Conservation (phyloP, 1,139 yeast species). For the Yamadazyma diddensiae region DNA sequence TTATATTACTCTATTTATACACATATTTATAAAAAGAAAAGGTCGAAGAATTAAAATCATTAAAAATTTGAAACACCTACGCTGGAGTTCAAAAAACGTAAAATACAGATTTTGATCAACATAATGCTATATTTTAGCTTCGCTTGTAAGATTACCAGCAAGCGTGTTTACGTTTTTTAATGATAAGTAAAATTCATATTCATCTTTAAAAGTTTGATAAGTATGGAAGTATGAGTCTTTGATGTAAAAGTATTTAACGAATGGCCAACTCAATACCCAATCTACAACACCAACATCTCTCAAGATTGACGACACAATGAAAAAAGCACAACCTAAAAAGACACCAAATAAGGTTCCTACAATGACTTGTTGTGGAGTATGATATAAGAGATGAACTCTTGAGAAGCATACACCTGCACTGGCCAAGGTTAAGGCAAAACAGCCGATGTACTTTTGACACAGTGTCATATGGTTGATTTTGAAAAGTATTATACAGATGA, state of each 20-base stretch:
- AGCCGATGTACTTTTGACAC: slow-evolving; percentile 22
- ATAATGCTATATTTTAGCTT: slow-evolving; percentile 4
- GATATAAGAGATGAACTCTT: slow-evolving; percentile 77
- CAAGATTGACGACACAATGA: slow-evolving; percentile 45
- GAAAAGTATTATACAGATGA: slow-evolving; percentile 39
- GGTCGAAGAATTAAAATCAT: neutral
- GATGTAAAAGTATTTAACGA: slow-evolving; percentile 44
- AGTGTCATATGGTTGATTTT: slow-evolving; percentile 23
- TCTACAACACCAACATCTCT: slow-evolving; percentile 63
- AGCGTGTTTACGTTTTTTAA: slow-evolving; percentile 10
- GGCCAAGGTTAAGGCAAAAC: slow-evolving; percentile 21
- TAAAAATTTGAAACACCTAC: too few relatives aligned
- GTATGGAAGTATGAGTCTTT: slow-evolving; percentile 56
- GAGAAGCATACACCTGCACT: slow-evolving; percentile 63
- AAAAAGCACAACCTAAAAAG: slow-evolving; percentile 57
- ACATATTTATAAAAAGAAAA: neutral
- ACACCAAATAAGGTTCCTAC: slow-evolving; percentile 71
- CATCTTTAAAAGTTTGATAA: slow-evolving; percentile 39
- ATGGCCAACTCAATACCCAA: slow-evolving; percentile 51
- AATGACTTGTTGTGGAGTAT: slow-evolving; percentile 66
- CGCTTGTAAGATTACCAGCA: slow-evolving; percentile 5
- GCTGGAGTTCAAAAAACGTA: too few relatives aligned
- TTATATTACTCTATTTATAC: neutral
- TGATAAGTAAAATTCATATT: slow-evolving; percentile 22
- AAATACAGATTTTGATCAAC: too few relatives aligned